Evolutionary conservation across 2,329 filamentous ascomycete genomes (phyloP).

Genomic region (Botrytis hyacinthi): DNA sequence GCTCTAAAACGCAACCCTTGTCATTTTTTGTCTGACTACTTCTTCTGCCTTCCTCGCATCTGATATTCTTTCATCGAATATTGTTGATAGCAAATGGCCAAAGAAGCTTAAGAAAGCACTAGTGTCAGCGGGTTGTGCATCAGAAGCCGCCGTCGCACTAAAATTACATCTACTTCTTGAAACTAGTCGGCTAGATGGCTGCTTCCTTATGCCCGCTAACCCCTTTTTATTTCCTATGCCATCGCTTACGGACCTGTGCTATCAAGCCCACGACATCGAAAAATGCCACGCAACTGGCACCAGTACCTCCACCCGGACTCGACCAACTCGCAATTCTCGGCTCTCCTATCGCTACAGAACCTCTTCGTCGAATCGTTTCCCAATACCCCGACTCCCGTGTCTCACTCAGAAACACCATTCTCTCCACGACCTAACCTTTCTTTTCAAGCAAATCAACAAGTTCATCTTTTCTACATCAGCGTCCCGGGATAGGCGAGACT

Average conservation of each 20-base stretch:
- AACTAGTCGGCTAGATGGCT: neutral
- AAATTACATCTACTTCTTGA: neutral
- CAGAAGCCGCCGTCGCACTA: neutral
- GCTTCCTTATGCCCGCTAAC: neutral
- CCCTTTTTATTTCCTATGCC: neutral
- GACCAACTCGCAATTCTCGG: neutral
- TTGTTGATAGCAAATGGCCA: neutral
- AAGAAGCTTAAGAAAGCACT: neutral
- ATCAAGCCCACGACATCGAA: neutral
- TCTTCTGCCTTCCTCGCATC: neutral
- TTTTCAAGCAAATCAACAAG: neutral
- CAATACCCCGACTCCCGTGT: neutral
- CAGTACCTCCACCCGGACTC: neutral
- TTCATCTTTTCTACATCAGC: neutral
- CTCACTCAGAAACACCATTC: too few species aligned
- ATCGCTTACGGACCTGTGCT: neutral
- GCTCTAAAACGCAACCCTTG: neutral
- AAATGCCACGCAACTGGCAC: neutral
- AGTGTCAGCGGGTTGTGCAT: neutral
- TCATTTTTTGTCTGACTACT: conserved; percentile 4
- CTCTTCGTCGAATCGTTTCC: neutral
- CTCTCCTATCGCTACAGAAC: neutral
- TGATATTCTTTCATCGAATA: neutral
- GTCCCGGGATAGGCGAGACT: neutral
- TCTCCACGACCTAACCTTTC: neutral